Evolutionary conservation across 306 rosid genomes (phyloP).

Genomic region (Malus asiatica): DNA sequence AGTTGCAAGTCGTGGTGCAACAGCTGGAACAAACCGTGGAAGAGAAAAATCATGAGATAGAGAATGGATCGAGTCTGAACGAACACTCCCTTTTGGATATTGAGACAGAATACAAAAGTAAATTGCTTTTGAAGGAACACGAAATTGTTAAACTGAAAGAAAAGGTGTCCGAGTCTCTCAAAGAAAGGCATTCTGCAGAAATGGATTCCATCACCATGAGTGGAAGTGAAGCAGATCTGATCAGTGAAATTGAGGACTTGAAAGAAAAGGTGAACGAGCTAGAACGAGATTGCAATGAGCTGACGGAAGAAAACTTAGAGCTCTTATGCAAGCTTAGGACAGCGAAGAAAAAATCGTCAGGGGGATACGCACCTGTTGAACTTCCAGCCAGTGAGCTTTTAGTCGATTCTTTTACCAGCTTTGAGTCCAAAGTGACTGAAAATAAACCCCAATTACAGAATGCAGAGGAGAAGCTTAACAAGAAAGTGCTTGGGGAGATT

Average conservation of each 20-base stretch:
- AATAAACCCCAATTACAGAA: constrained; percentile 23
- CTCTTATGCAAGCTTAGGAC: constrained; percentile 82
- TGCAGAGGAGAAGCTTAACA: constrained; percentile 28
- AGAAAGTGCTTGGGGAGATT: constrained; percentile 21
- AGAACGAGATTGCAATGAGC: constrained; percentile 87
- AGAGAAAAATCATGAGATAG: constrained; percentile 39
- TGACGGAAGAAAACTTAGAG: constrained; percentile 89
- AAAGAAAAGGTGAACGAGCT: constrained; percentile 79
- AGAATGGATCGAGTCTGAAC: constrained; percentile 26
- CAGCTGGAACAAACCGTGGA: constrained; percentile 53
- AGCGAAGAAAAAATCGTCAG: constrained; percentile 36
- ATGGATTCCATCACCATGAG: constrained; percentile 27
- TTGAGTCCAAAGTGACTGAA: constrained; percentile 44
- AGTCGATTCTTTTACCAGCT: constrained; percentile 32
- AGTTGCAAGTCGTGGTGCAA: constrained; percentile 41
- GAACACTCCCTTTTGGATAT: constrained; percentile 28
- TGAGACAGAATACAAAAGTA: constrained; percentile 37
- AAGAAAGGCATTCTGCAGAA: constrained; percentile 33
- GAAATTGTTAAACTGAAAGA: constrained; percentile 41
- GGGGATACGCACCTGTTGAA: constrained; percentile 24
- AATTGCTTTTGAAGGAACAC: constrained; percentile 40
- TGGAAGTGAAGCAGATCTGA: constrained; percentile 39
- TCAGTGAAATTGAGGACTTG: constrained; percentile 50
- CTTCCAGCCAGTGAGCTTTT: constrained; percentile 24
- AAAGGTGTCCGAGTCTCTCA: constrained; percentile 34